Evolutionary conservation across 345 rosid genomes (phyloP), one percentile per base, ranked within the genome.

Genomic region (Psidium friedrichsthalianum): DNA sequence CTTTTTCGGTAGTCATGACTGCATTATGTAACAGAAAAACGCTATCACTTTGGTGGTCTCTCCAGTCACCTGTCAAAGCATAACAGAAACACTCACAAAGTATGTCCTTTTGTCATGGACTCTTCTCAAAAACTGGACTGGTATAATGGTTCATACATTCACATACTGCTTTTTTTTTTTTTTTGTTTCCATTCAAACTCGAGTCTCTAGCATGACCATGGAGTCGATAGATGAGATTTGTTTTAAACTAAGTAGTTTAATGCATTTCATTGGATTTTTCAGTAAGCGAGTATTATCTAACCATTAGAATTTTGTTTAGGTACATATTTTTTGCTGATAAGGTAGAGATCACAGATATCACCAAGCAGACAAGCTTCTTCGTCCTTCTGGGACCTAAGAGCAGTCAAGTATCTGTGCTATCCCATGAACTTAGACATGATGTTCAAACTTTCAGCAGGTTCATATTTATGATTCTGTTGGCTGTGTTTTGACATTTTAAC

Each of bases 261-360:
- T 8, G 13, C 1, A 1, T 32, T 36, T 36, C 1, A 18, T 8
- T 0, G 0, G 42, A 36, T 32, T 15, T 32, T 69, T 69, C 1
- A 2, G 40, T 69, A 69, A 36, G 25, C 4, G 2, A 9, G 47
- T 36, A 8, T 20, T 69, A 69, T 36, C 47, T 69, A 18, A 69
- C 24, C 80, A 36, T 69, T 69, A 8, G 80, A 69, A 13, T 29
- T 57, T 40, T 69, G 74, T 59, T 53, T 82, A 95, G 99, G 94
- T 94, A 95, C 86, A 90, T 95, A n/a, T 96, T 95, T 87, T n/a
- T 95, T 25, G 90, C 98, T 85, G 99, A 96, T 89, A 93, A 94
- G 89, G 96, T 96, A 51, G 96, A 93, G 89, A 91, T 96, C 87
- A 92, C 92, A 88, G 98, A 96, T 85, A 93, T 95, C 82, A 93